Base-by-base conservation (phyloP, 2,329 filamentous ascomycete species). In the Chaetomium sp. region DNA sequence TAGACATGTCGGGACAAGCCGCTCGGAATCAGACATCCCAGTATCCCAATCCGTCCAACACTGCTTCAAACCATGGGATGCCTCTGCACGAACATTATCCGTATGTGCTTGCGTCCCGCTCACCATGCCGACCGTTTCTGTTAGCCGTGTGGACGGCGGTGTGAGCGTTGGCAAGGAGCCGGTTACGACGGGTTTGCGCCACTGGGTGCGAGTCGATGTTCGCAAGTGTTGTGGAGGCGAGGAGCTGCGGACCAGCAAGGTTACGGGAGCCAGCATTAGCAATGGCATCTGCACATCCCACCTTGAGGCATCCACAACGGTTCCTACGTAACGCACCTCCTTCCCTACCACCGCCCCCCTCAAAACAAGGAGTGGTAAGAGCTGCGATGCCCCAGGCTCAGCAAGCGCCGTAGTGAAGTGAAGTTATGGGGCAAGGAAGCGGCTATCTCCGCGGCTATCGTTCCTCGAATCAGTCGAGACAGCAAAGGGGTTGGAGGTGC, bases 391-490 rank as follows among this genome's bases (percentile, higher is more conserved):
- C 21, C 19, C 45, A 47, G 12, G 57, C 4, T 8, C 16, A 35
- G 35, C 27, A 59, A 25, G 29, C 10, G 21, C n/a, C 19, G n/a
- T 35, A 19, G n/a, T 58, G 33, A 25, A 19, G n/a, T 58, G 33
- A 25, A 19, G 23, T 25, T 25, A 4, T 21, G 13, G 27, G 42
- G 2, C 45, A 19, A 31, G 45, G 27, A 8, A 8, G 33, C 59
- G 59, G 63, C 29, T 59, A 42, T 62, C 60, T 62, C 59, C 59
- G 63, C 50, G 49, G 63, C 12, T 51, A 59, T 45, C 54, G 59
- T 55, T 35, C 8, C 59, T 53, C 3, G 47, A 4, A 23, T 9
- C 19, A 23, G 45, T 21, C 19, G 2, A 23, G 45, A 8, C 21
- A 19, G 8, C 19, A 42, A 25, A 51, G 25, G 47, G 56, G 33